Evolutionary conservation across 2,329 filamentous ascomycete genomes (phyloP).

Genomic region (Bipolaris cookei): DNA sequence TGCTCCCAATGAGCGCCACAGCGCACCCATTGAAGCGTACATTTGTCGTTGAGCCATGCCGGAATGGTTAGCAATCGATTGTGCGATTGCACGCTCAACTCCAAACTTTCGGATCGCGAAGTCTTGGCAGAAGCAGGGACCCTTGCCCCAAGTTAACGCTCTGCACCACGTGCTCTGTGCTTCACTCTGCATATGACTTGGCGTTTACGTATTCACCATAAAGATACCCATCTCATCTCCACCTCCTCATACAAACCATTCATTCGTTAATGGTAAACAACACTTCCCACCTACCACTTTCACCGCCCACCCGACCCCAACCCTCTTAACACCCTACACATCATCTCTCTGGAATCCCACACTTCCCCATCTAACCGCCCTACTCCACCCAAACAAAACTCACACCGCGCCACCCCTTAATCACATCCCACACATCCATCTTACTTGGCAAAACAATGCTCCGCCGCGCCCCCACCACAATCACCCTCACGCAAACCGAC

Average conservation of each 20-base stretch:
- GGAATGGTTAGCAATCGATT: constrained; percentile 24
- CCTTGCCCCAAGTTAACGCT: not conserved
- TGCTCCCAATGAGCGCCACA: constrained; percentile 31
- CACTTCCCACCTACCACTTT: not conserved
- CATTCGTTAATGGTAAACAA: not conserved
- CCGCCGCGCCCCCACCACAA: constrained; percentile 70
- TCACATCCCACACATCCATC: not conserved
- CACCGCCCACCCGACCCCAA: not conserved
- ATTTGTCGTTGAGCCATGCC: constrained; percentile 46
- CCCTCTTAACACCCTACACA: not conserved
- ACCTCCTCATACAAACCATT: not conserved
- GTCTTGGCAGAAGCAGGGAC: constrained; percentile 40
- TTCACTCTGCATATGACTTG: not conserved
- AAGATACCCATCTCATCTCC: constrained; percentile 2
- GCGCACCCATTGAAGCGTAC: constrained; percentile 43
- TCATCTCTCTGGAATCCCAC: too few relatives aligned
- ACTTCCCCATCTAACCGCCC: not conserved
- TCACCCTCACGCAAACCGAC: constrained; percentile 73
- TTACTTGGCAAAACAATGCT: constrained; percentile 59
- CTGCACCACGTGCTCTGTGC: constrained; percentile 22
- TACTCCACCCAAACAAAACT: not conserved
- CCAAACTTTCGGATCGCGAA: constrained; percentile 38
- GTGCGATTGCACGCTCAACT: constrained; percentile 15
- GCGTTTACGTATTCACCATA: not conserved
- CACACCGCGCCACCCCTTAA: not conserved